Conservation (phyloP, 169 alveolate species). For the Plasmodium relictum region DNA sequence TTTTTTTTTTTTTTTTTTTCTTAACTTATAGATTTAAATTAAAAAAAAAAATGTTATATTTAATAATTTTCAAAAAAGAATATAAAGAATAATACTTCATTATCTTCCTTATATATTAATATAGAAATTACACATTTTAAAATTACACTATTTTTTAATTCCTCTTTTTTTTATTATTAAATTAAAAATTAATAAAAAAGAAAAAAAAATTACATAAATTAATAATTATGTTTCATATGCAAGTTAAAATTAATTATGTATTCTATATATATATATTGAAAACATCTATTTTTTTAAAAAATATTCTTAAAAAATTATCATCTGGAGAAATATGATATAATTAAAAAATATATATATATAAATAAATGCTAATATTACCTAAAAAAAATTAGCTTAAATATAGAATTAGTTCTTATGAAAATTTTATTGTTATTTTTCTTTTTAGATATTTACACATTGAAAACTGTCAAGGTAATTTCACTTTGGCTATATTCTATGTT, state of each 20-base stretch:
- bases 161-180: neutral
- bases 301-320: too few relatives aligned
- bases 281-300: too few relatives aligned
- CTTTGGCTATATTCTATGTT: slow-evolving; percentile 50
- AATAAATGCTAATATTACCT: neutral
- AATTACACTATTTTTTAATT: neutral
- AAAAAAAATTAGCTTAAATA: neutral
- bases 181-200: too few relatives aligned
- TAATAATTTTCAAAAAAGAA: slow-evolving; percentile 19
- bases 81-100: too few relatives aligned
- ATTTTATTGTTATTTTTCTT: neutral
- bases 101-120: too few relatives aligned
- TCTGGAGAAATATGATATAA: too few relatives aligned
- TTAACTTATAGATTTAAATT: slow-evolving; percentile 30
- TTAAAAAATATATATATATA: neutral
- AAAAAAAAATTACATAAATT: too few relatives aligned
- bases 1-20: slow-evolving; percentile 3
- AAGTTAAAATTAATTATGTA: too few relatives aligned
- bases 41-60: slow-evolving; percentile 35
- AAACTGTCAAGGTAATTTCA: slow-evolving; percentile 34
- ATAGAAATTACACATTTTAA: too few relatives aligned
- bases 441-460: neutral
- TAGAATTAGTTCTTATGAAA: too few relatives aligned
- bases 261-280: too few relatives aligned
- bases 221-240: too few relatives aligned